Conservation (phyloP, 106 monocot genomes). For the Acorus calamus region DNA sequence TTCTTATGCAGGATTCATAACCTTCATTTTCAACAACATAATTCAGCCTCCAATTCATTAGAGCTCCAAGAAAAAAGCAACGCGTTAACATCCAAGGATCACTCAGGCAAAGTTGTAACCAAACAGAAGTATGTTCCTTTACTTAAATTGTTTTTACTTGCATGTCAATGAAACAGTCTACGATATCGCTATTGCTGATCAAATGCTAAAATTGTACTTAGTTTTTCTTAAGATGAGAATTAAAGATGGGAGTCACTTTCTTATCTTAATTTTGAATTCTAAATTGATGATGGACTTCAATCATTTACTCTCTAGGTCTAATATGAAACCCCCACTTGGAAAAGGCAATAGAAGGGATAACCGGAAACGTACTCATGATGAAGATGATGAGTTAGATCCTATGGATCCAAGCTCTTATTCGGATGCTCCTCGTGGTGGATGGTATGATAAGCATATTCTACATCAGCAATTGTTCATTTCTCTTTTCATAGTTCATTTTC, state of each 20-base stretch:
- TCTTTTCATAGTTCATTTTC: not conserved
- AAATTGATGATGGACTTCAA: too few species aligned
- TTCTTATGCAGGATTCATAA: slow-evolving; percentile 53
- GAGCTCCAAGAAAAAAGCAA: slow-evolving; percentile 16
- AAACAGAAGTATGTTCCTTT: slow-evolving; percentile 39
- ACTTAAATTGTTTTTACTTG: not conserved
- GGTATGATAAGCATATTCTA: slow-evolving; percentile 37
- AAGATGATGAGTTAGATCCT: slow-evolving; percentile 93
- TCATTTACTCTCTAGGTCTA: slow-evolving; percentile 26
- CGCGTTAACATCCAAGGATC: slow-evolving; percentile 13
- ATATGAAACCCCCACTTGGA: slow-evolving; percentile 58
- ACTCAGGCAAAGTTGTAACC: slow-evolving; percentile 24
- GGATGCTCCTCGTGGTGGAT: slow-evolving; percentile 99
- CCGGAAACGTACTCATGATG: slow-evolving; percentile 44
- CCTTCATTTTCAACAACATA: slow-evolving; percentile 52
- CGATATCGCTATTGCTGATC: too few species aligned
- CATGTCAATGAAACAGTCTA: too few species aligned
- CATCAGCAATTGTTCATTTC: not conserved
- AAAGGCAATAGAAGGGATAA: slow-evolving; percentile 41
- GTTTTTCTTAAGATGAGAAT: too few species aligned
- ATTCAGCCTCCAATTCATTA: slow-evolving; percentile 22
- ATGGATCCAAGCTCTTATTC: slow-evolving; percentile 99
- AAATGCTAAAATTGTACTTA: too few species aligned
- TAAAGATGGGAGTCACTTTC: too few species aligned
- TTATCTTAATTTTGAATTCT: too few species aligned